phyloP scores from a whole-genome alignment of 2,329 filamentous ascomycete genomes.

The Bipolaris sorokiniana region DNA sequence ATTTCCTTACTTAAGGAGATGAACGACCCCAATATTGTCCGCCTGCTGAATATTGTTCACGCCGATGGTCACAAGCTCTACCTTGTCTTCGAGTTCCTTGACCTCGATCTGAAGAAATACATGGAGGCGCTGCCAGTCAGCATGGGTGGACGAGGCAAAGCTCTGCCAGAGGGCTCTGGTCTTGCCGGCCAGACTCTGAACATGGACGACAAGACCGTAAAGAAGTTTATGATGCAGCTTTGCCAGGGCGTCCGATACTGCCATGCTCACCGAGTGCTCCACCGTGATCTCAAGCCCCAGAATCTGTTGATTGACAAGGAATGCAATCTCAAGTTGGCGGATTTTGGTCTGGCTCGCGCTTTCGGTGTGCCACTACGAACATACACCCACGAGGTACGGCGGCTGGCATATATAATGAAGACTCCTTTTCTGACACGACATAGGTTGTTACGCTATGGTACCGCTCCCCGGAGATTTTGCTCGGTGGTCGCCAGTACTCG shows the following conservation, averaged over 20 bases:
- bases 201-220: slow-evolving; percentile 79
- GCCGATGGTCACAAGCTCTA: slow-evolving; percentile 95
- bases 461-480: slow-evolving; percentile 84
- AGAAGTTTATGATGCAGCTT: slow-evolving; percentile 91
- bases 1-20: slow-evolving; percentile 95
- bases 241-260: slow-evolving; percentile 86
- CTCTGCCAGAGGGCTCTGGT: slow-evolving; percentile 77
- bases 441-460: slow-evolving; percentile 93
- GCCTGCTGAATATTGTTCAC: slow-evolving; percentile 89
- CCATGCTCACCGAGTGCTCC: slow-evolving; percentile 84
- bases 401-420: neutral
- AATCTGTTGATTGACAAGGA: slow-evolving; percentile 86
- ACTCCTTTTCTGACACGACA: slow-evolving; percentile 17
- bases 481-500: slow-evolving; percentile 89
- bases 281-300: slow-evolving; percentile 89
- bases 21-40: slow-evolving; percentile 88
- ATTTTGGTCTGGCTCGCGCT: slow-evolving; percentile 87
- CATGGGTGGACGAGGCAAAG: slow-evolving; percentile 84
- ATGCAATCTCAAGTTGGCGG: slow-evolving; percentile 86
- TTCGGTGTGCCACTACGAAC: slow-evolving; percentile 91
- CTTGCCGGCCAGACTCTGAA: slow-evolving; percentile 70
- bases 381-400: slow-evolving; percentile 80
- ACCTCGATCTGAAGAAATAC: slow-evolving; percentile 92
- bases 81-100: slow-evolving; percentile 89
- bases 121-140: slow-evolving; percentile 88